phyloP scores from a whole-genome alignment of 2,329 filamentous ascomycete species.

The Penicillium decumbens region DNA sequence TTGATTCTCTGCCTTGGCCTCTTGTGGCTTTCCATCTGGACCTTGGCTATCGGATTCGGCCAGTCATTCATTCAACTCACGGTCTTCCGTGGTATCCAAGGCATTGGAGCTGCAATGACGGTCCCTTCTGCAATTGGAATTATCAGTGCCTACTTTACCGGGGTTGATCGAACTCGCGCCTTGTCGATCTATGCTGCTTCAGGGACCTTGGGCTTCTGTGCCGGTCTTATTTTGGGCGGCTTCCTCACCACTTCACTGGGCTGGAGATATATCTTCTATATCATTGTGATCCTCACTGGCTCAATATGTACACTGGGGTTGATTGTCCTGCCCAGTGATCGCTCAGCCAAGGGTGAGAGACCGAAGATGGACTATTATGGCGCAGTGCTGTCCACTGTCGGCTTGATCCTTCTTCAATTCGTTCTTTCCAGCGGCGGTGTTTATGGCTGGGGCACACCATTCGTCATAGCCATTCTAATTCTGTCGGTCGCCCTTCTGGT shows the following conservation, averaged over 20 bases:
- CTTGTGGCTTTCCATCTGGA: constrained; percentile 35
- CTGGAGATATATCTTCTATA: constrained; percentile 40
- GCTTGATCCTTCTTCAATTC: constrained; percentile 44
- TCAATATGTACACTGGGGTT: constrained; percentile 29
- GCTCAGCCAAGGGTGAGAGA: constrained; percentile 28
- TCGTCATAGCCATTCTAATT: constrained; percentile 43
- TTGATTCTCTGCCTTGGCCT: constrained; percentile 39
- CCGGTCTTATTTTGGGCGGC: constrained; percentile 39
- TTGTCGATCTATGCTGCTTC: constrained; percentile 41
- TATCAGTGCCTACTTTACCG: constrained; percentile 42
- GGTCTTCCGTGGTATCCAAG: constrained; percentile 44
- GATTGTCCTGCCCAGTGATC: constrained; percentile 39
- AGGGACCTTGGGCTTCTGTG: constrained; percentile 40
- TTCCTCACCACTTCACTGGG: constrained; percentile 39
- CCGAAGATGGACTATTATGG: constrained; percentile 43
- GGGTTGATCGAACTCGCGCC: constrained; percentile 36
- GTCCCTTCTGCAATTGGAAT: constrained; percentile 47
- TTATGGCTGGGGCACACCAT: constrained; percentile 46
- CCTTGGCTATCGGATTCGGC: constrained; percentile 38
- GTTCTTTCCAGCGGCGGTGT: constrained; percentile 45
- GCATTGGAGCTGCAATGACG: constrained; percentile 46
- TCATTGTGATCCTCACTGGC: constrained; percentile 35
- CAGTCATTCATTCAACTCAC: constrained; percentile 40
- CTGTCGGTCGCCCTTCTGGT: constrained; percentile 38
- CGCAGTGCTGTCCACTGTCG: constrained; percentile 41